Evolutionary conservation across 1,284 basidiomycete species (phyloP), one percentile per base, ranked within the genome.

Genomic region (Ustilago hordei): DNA sequence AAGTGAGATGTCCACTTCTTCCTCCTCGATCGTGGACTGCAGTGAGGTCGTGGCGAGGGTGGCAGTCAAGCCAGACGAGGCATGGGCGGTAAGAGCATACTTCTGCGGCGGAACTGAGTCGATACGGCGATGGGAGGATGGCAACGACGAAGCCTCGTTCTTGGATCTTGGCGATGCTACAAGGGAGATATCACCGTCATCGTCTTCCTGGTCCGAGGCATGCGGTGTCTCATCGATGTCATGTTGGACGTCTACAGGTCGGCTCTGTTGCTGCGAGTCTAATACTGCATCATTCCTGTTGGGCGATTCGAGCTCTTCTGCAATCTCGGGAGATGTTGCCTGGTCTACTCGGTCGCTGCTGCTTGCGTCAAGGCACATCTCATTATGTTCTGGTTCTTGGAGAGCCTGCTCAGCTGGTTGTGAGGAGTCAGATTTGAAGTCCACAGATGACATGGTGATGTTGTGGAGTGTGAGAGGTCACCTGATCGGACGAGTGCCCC

Each of bases 71-170:
- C 36, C 57, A 31, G n/a, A 11, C 5, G 54, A 39, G 0, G 57
- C 57, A 28, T 64, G 58, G 7, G 47, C 45, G 3, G 56, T 19
- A 23, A 79, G 45, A 13, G 62, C 53, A 39, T 79, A 77, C 53
- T 69, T 73, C 55, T 77, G 64, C 12, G 75, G 78, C 17, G 78
- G 78, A 4, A 79, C 59, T 4, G 74, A 77, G 62, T 79, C 78
- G 47, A 68, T 61, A 6, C 78, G 65, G 9, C 64, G 64, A 52
- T 73, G 70, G 12, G 52, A 54, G 19, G 58, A 39, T 8, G 48
- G 38, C 12, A 35, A 19, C 3, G 31, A 23, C 2, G 54, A n/a
- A 13, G 41, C 13, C 13, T 17, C 36, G 9, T 45, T 28, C 2
- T 54, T 39, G 0, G 50, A 5, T n/a, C 47, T 60, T 9, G 64